These are phyloP conservation scores for Cladosporium sp. DNA, from an alignment of 2,329 filamentous ascomycete species.

Conservation along the genomic window DNA sequence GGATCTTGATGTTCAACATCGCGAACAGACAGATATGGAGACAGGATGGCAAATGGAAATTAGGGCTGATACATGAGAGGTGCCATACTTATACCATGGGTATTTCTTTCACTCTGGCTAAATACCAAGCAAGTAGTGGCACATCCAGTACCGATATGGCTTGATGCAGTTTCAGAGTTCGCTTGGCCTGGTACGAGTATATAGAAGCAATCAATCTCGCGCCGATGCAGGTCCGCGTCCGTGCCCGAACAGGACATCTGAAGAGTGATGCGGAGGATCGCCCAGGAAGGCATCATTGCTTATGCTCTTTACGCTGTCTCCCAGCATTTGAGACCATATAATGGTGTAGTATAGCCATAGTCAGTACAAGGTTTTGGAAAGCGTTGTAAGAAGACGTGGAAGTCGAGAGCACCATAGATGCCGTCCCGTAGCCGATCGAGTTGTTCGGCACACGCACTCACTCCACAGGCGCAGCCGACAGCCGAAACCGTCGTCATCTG, in stretches of 20 bases:
- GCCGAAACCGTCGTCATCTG: not conserved
- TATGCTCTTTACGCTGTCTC: not conserved
- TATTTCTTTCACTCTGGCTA: not conserved
- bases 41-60: not conserved
- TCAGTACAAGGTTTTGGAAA: too few species aligned
- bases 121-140: not conserved
- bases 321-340: too few species aligned
- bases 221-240: not conserved
- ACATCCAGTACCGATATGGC: not conserved
- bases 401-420: too few species aligned
- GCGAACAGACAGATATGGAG: not conserved
- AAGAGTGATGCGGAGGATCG: not conserved
- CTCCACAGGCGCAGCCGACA: not conserved
- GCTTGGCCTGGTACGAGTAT: not conserved
- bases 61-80: not conserved
- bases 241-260: not conserved
- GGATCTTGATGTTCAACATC: not conserved
- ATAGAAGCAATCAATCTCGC: not conserved
- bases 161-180: not conserved
- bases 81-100: not conserved
- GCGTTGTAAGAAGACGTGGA: too few species aligned
- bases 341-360: too few species aligned
- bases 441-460: not conserved
- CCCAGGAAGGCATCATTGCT: not conserved
- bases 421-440: too few species aligned